phyloP scores from a whole-genome alignment of 345 rosid species.

The Luvunga scandens region DNA sequence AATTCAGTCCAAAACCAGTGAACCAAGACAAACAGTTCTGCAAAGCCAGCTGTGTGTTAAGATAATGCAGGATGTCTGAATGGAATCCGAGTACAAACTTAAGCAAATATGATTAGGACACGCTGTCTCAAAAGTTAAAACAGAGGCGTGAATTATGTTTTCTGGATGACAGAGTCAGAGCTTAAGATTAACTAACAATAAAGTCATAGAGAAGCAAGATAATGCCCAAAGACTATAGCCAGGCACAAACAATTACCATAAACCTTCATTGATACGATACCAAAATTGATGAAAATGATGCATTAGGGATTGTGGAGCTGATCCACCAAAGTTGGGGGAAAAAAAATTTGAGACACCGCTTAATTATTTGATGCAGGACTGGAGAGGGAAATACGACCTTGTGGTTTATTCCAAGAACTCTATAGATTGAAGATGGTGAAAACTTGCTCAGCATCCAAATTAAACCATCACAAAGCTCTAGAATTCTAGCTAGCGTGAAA shows the following conservation, averaged over 20 bases:
- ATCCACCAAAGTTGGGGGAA: background rate
- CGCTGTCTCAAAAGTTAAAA: background rate
- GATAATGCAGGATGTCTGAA: background rate
- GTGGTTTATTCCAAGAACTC: background rate
- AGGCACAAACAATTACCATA: background rate
- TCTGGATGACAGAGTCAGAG: background rate
- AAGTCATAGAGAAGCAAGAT: background rate
- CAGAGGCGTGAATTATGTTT: background rate
- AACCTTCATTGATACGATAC: background rate
- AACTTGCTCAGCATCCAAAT: background rate
- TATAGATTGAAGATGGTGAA: background rate
- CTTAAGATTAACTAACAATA: background rate
- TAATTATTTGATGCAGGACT: background rate
- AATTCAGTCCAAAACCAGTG: background rate
- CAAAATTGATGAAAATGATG: background rate
- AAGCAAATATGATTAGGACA: background rate
- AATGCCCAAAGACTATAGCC: background rate
- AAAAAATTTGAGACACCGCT: no score
- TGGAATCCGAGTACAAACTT: background rate
- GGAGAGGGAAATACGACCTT: background rate
- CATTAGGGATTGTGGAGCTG: background rate
- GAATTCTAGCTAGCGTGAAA: background rate
- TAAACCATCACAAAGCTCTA: background rate
- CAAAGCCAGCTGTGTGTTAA: background rate
- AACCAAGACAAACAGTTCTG: conserved; percentile 1